Conservation (phyloP, 768 basidiomycete species). For the Scleroderma bovista region DNA sequence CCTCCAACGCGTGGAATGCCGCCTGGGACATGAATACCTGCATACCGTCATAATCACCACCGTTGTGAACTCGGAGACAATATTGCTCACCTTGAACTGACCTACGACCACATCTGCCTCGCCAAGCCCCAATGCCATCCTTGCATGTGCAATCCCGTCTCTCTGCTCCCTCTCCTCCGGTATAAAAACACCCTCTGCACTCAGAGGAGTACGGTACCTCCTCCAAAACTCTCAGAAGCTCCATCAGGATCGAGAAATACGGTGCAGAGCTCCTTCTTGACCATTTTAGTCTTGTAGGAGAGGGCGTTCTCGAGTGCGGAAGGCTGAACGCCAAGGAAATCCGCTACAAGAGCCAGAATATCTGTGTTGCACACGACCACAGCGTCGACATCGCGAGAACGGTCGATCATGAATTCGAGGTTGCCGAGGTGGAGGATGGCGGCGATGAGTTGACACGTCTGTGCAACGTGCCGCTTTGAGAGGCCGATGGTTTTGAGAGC, state of each 20-base stretch:
- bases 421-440: constrained; percentile 97
- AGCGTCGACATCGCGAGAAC: constrained; percentile 81
- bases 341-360: constrained; percentile 75
- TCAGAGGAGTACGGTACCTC: too few species aligned
- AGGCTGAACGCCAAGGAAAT: constrained; percentile 82
- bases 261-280: constrained; percentile 96
- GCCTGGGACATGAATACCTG: too few species aligned
- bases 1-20: too few species aligned
- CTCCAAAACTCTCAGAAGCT: too few species aligned
- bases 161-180: too few species aligned
- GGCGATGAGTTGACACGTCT: constrained; percentile 92
- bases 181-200: too few species aligned
- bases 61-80: too few species aligned
- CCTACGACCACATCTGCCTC: too few species aligned
- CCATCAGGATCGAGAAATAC: constrained; percentile 94
- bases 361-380: constrained; percentile 88
- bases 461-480: constrained; percentile 84
- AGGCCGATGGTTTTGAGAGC: constrained; percentile 91
- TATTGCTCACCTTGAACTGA: too few species aligned
- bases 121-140: too few species aligned
- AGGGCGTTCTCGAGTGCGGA: constrained; percentile 71
- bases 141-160: too few species aligned
- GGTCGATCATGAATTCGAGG: constrained; percentile 85
- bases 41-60: too few species aligned
- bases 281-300: constrained; percentile 91